Base-by-base conservation (phyloP, 2,329 filamentous ascomycete species). In the Nemania sp. region DNA sequence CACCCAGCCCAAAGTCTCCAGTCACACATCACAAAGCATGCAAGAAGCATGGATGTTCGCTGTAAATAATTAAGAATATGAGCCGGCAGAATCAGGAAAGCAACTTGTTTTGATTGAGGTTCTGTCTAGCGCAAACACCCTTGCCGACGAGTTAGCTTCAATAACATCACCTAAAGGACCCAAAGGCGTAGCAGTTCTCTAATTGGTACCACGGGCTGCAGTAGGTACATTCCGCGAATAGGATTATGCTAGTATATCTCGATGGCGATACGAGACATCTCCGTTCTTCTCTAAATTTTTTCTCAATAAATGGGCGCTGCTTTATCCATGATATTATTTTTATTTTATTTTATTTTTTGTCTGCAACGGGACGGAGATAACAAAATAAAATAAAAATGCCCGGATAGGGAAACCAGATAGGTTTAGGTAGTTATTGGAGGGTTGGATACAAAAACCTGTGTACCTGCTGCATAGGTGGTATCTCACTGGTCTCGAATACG, bases 1-100 rank as follows among this genome's bases (percentile, higher is more conserved):
- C 13, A 41, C 35, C 8, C 35, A 41, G 15, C 6, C 11, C 35
- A 24, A 53, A 47, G 54, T 59, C 49, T 51, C 35, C 20, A 54
- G 62, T 43, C 57, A 66, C 22, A 53, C 60, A 52, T 51, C 32
- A 47, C 41, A 49, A 51, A 51, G 27, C 35, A 68, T 54, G 49
- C 47, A 43, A 41, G 51, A 41, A 41, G 47, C 62, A 51, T 58
- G 53, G 47, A 45, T 66, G 27, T 61, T 51, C 38, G 47, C 51
- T 55, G 41, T 59, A 53, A 56, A 47, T 35, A 38, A 47, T 56
- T 13, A 32, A 56, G 47, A 63, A 62, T 58, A 26, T 41, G 29
- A 53, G 35, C 52, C 45, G 13, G 22, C 22, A 54, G 24, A 35
- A 47, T 26, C 26, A 55, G 32, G 22, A 35, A 43, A 55, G 20